phyloP scores from a whole-genome alignment of 1,284 basidiomycete genomes.

The Trichosporon faecale region DNA sequence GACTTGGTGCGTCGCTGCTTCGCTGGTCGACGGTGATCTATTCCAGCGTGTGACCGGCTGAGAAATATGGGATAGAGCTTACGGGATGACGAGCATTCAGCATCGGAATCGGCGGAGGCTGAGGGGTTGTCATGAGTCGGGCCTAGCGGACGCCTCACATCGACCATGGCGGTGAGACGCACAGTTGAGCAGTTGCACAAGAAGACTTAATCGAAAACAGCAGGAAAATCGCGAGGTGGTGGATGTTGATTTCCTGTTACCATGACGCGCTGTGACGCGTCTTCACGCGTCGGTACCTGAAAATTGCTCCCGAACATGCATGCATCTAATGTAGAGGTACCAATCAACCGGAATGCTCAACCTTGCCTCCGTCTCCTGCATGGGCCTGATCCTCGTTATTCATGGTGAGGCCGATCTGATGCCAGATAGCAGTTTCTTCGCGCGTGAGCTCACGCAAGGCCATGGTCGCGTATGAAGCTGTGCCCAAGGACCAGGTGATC shows the following conservation, averaged over 20 bases:
- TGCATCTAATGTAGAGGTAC: not conserved
- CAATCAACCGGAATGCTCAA: not conserved
- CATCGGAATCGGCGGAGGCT: not conserved
- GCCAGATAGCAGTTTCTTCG: conserved; percentile 83
- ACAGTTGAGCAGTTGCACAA: not conserved
- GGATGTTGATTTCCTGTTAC: not conserved
- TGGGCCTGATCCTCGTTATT: conserved; percentile 71
- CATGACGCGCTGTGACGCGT: conserved; percentile 1
- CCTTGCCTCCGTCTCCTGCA: conserved; percentile 8
- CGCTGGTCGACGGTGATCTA: not conserved
- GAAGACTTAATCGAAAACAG: too few species aligned
- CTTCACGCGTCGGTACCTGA: not conserved
- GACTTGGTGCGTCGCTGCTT: not conserved
- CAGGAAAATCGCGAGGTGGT: too few species aligned
- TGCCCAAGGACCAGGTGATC: conserved; percentile 72
- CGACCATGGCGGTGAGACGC: not conserved
- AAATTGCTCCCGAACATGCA: conserved; percentile 4
- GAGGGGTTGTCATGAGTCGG: not conserved
- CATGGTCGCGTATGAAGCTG: conserved; percentile 93
- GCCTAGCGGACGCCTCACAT: not conserved
- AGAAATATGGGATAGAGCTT: conserved; percentile 21
- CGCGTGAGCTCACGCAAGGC: conserved; percentile 88
- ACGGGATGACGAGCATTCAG: not conserved
- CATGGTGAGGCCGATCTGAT: conserved; percentile 73
- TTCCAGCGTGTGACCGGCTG: not conserved